Evolutionary conservation across 257 asterid species (phyloP).

Genomic region (Plantago elongata): DNA sequence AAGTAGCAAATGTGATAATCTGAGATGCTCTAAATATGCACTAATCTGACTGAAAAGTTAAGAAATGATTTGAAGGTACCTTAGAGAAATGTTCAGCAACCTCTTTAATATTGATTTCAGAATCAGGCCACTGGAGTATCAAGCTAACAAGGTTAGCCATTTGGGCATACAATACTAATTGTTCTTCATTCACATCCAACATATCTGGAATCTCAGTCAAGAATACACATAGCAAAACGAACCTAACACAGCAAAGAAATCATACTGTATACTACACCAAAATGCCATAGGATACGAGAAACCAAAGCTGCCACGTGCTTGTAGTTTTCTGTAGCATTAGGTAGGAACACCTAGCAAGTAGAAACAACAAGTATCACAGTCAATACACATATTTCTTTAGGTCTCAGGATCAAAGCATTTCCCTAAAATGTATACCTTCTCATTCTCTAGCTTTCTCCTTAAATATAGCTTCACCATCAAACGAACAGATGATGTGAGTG

Average conservation of each 20-base stretch:
- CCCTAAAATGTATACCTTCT: slow-evolving; percentile 39
- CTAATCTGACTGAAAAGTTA: neutral
- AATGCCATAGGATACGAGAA: slow-evolving; percentile 78
- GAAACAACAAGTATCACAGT: slow-evolving; percentile 21
- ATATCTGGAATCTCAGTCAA: slow-evolving; percentile 56
- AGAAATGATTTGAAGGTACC: slow-evolving; percentile 36
- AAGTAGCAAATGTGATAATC: neutral
- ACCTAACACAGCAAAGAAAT: slow-evolving; percentile 6
- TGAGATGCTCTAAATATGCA: slow-evolving; percentile 10
- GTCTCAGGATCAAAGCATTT: neutral
- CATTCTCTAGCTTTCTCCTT: slow-evolving; percentile 54
- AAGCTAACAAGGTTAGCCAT: slow-evolving; percentile 87
- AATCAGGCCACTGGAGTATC: slow-evolving; percentile 72
- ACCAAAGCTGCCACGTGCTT: slow-evolving; percentile 66
- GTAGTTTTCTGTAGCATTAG: slow-evolving; percentile 61
- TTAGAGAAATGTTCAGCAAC: slow-evolving; percentile 68
- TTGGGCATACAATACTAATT: slow-evolving; percentile 80
- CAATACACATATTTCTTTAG: neutral
- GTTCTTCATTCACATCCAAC: slow-evolving; percentile 64
- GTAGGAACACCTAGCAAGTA: slow-evolving; percentile 54
- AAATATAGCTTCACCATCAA: slow-evolving; percentile 75
- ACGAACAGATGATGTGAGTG: slow-evolving; percentile 63
- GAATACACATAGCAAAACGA: slow-evolving; percentile 22
- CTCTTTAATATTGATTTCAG: slow-evolving; percentile 70
- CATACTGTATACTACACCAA: slow-evolving; percentile 7